These are phyloP conservation scores for Ploettnerulaceae sp. DNA, from an alignment of 2,329 filamentous ascomycete species.

Conservation along the genomic window DNA sequence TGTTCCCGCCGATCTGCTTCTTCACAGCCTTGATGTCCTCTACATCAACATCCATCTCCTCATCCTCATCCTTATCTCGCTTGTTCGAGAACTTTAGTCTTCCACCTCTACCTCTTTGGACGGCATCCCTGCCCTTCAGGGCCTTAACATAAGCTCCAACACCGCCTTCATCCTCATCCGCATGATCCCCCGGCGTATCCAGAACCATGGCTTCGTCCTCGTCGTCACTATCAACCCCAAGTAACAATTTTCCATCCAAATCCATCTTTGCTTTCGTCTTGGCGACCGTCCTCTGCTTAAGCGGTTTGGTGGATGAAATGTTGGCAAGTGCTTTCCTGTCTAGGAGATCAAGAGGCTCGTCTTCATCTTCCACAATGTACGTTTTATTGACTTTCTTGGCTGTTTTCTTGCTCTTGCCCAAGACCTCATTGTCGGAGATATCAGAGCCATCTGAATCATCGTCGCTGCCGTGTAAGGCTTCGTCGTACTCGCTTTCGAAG, in stretches of 20 bases:
- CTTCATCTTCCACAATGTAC: conserved; percentile 91
- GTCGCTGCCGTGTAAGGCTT: conserved; percentile 70
- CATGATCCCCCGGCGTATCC: conserved; percentile 46
- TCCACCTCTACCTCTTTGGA: conserved; percentile 59
- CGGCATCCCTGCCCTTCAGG: conserved; percentile 62
- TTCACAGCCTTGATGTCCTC: conserved; percentile 48
- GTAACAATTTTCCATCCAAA: conserved; percentile 74
- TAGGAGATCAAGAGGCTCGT: conserved; percentile 90
- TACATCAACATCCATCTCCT: conserved; percentile 44
- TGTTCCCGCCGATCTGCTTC: conserved; percentile 37
- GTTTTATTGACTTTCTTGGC: conserved; percentile 59
- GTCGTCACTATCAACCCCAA: conserved; percentile 54
- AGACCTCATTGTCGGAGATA: conserved; percentile 56
- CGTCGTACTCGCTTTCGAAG: conserved; percentile 91
- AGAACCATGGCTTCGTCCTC: conserved; percentile 57
- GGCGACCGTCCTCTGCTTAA: conserved; percentile 49
- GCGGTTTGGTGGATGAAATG: conserved; percentile 86
- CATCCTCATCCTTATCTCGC: conserved; percentile 50
- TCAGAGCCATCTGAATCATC: conserved; percentile 55
- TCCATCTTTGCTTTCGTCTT: conserved; percentile 62
- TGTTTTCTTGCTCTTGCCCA: conserved; percentile 42
- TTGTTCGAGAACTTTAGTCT: conserved; percentile 69
- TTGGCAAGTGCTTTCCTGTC: conserved; percentile 85
- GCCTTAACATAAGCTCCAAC: conserved; percentile 67
- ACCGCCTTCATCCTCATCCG: conserved; percentile 45